Evolutionary conservation across 2,329 filamentous ascomycete species (phyloP).

Genomic region (Didymella lethalis): DNA sequence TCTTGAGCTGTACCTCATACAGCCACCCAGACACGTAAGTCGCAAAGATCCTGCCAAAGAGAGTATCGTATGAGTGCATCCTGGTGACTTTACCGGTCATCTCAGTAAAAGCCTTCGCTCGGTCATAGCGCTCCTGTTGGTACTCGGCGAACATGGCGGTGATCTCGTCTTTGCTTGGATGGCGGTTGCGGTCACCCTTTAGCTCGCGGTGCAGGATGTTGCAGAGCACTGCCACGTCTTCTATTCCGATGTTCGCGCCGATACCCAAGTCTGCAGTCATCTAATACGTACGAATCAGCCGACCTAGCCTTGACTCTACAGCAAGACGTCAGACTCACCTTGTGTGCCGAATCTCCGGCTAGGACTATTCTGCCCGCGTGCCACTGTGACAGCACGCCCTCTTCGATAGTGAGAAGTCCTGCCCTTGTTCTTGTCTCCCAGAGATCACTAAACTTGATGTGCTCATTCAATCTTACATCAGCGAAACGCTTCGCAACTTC

Average conservation of each 20-base stretch:
- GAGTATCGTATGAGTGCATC: conserved; percentile 22
- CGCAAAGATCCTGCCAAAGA: conserved; percentile 19
- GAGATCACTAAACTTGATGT: neutral
- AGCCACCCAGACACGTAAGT: conserved; percentile 12
- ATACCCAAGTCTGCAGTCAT: conserved; percentile 33
- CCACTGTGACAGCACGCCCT: neutral
- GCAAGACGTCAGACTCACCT: neutral
- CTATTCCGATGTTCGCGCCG: conserved; percentile 33
- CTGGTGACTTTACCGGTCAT: conserved; percentile 23
- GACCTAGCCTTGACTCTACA: neutral
- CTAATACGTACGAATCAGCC: conserved; percentile 3
- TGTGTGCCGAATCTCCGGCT: neutral
- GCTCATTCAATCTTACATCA: neutral
- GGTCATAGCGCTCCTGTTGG: conserved; percentile 20
- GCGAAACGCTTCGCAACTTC: neutral
- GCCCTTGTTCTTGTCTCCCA: neutral
- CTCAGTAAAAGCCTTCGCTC: conserved; percentile 19
- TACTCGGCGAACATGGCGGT: conserved; percentile 24
- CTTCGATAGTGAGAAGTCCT: neutral
- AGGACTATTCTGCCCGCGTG: neutral
- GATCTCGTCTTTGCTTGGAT: conserved; percentile 17
- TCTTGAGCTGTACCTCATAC: conserved; percentile 2
- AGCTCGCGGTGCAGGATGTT: conserved; percentile 27
- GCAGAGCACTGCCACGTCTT: conserved; percentile 30
- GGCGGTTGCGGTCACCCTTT: conserved; percentile 14